Base-by-base conservation (phyloP, 495 filamentous ascomycete genomes). In the Penicilliopsis zonata region DNA sequence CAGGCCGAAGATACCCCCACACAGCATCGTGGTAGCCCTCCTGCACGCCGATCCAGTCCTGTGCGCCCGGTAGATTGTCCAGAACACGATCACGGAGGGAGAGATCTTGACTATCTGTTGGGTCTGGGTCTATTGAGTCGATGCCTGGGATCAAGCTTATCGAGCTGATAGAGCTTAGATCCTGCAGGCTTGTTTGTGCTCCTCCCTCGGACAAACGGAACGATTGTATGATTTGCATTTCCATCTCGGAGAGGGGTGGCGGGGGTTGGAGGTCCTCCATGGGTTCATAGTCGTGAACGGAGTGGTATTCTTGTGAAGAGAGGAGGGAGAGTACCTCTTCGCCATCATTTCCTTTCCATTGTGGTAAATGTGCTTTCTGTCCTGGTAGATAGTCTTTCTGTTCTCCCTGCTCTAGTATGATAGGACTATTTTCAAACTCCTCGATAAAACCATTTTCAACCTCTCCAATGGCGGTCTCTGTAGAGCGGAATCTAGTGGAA, bases 21-120 rank as follows among this genome's bases (percentile, higher is more conserved):
- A 88, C 78, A 36, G 84, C 78, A 50, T 86, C 78, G 19, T 74
- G 67, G 44, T 86, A 86, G 19, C 60, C 56, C 22, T 68, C 75
- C 42, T 84, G 64, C 2, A 82, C 70, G 22, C 56, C 53, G 8
- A 72, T 55, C 80, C 80, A 79, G 30, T 78, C 55, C 30, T 37
- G 40, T 13, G 59, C 53, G 1, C 59, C 58, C 3, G 58, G 49
- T 1, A 64, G 32, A 3, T 47, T 33, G 0, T 28, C 29, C 3
- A 64, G 17, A 0, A 66, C 55, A 2, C 29, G 31, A 33, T 58
- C 61, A 14, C 52, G 48, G 5, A 59, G n/a, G n/a, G n/a, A n/a
- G n/a, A n/a, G n/a, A n/a, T n/a, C n/a, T n/a, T n/a, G n/a, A n/a
- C n/a, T n/a, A n/a, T n/a, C n/a, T n/a, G n/a, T n/a, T n/a, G n/a